These are phyloP conservation scores for Cyberlindnera veronae DNA, from an alignment of 805 yeast genomes.

Conservation along the genomic window DNA sequence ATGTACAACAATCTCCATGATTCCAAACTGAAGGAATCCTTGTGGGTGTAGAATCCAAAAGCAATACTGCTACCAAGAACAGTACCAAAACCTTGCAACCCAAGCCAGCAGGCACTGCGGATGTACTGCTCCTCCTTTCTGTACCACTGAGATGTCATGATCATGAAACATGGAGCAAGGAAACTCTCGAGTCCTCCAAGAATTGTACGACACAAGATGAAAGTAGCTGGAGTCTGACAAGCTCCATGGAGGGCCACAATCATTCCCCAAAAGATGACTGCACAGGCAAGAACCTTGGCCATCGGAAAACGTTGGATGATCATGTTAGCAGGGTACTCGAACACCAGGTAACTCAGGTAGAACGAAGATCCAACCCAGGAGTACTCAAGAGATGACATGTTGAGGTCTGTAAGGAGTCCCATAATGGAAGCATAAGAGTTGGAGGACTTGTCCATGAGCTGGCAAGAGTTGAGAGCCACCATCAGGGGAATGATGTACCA, in stretches of 20 bases:
- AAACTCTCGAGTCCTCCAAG: constrained; percentile 50
- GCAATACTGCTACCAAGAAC: constrained; percentile 51
- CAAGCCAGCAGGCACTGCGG: constrained; percentile 41
- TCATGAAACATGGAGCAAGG: constrained; percentile 53
- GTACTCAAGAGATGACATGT: constrained; percentile 42
- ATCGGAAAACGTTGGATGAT: constrained; percentile 54
- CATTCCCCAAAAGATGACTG: constrained; percentile 57
- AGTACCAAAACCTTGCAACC: constrained; percentile 43
- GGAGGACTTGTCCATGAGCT: constrained; percentile 13
- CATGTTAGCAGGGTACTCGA: constrained; percentile 46
- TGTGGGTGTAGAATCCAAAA: constrained; percentile 43
- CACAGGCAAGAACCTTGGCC: constrained; percentile 43
- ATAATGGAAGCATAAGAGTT: constrained; percentile 43
- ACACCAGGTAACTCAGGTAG: constrained; percentile 59
- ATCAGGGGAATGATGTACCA: constrained; percentile 7
- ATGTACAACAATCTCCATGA: constrained; percentile 62
- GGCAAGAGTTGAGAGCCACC: constrained; percentile 9
- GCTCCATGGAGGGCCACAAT: constrained; percentile 50
- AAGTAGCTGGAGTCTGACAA: constrained; percentile 29
- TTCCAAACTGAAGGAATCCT: constrained; percentile 35
- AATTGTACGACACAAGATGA: constrained; percentile 43
- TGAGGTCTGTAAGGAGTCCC: constrained; percentile 44
- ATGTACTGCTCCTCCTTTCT: constrained; percentile 41
- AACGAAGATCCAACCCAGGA: constrained; percentile 57
- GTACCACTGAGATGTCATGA: constrained; percentile 57